Evolutionary conservation across 1,284 basidiomycete genomes (phyloP).

Genomic region (Cutaneotrichosporon sp.): DNA sequence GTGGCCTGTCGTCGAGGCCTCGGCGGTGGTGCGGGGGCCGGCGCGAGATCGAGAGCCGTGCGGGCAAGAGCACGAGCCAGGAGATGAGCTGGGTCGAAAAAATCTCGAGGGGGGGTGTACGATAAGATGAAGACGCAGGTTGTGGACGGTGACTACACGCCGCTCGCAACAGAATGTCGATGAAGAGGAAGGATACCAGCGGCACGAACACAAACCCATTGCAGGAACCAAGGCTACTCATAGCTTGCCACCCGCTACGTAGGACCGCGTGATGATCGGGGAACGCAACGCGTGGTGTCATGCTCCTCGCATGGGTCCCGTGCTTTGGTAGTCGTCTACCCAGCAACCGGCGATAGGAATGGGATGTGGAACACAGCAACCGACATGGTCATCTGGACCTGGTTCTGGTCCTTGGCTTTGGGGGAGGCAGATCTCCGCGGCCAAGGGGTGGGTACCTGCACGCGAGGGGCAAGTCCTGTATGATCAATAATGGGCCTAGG

Average conservation of each 20-base stretch:
- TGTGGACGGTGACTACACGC: neutral
- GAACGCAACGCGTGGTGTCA: constrained; percentile 6
- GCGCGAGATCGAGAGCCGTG: neutral
- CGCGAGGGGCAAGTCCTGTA: neutral
- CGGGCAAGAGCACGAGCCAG: neutral
- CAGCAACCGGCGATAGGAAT: constrained; percentile 9
- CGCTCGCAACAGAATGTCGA: neutral
- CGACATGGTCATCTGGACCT: neutral
- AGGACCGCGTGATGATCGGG: constrained; percentile 7
- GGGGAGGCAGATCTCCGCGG: neutral
- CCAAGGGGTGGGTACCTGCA: neutral
- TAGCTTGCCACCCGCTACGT: neutral
- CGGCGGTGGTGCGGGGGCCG: too few species aligned
- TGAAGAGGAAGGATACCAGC: neutral
- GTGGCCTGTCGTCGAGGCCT: neutral
- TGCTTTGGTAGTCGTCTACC: constrained; percentile 3
- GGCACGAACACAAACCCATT: too few species aligned
- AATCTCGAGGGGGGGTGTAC: neutral
- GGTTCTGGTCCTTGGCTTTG: neutral
- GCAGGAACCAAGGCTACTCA: neutral
- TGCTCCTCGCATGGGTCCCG: neutral
- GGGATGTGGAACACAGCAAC: constrained; percentile 3
- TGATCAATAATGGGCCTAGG: constrained; percentile 6
- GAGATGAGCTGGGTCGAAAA: neutral
- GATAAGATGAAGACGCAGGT: neutral